Base-by-base conservation (phyloP, 805 yeast genomes). In the Yamadazyma laniorum region DNA sequence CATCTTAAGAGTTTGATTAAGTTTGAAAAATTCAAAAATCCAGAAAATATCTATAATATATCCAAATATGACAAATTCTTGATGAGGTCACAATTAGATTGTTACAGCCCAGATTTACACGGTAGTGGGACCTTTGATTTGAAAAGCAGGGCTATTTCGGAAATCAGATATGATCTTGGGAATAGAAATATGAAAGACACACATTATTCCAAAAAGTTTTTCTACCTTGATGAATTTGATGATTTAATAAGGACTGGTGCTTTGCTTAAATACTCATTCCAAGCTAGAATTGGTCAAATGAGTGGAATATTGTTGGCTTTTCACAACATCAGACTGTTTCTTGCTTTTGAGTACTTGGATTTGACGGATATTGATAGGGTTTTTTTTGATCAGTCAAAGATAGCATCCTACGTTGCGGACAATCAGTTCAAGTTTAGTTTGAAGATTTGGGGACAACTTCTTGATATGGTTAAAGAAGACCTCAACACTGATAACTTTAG, bases 251-350 rank as follows among this genome's bases (percentile, higher is more conserved):
- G 85, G 41, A 76, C 91, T 2, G 72, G 70, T 2, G 82, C 93
- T 0, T 62, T 91, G 61, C 65, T 91, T 49, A 91, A 91, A 61
- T 91, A 91, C 55, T 75, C 85, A 2, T 69, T 91, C 48, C 98
- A 93, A 59, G 98, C 96, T 0, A 72, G 97, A 45, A 85, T 91
- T 29, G 99, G 98, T 3, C 80, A 85, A 51, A 91, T 93, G 98
- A 97, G 90, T 60, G 99, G 99, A 5, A 87, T 93, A 2, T 88
- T 86, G 49, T 72, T 91, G 12, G 96, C 96, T 0, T 91, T 82
- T 58, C 99, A 91, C 59, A 91, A 90, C 57, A 74, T 88, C 35
- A 70, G 77, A 21, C 67, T 79, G 33, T 75, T 90, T 50, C 87
- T 91, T 61, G 99, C 97, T 3, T 93, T 89, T 59, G 91, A 89